Evolutionary conservation across 1,284 basidiomycete genomes (phyloP).

Genomic region (Afroboletus lepidellus): DNA sequence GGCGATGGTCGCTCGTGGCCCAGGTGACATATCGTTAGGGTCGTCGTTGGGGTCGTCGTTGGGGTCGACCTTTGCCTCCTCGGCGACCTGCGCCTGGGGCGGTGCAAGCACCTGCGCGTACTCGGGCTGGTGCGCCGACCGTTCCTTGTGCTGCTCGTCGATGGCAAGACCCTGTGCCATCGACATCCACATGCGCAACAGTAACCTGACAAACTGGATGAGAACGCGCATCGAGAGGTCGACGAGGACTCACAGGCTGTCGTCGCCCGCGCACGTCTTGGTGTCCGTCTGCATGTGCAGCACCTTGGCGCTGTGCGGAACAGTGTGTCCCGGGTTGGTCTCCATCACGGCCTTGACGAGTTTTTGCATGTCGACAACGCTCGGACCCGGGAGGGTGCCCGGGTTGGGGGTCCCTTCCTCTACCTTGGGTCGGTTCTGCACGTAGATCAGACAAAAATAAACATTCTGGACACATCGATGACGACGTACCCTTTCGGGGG

Average conservation of each 20-base stretch:
- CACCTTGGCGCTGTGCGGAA: conserved; percentile 27
- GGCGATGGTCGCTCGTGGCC: conserved; percentile 2
- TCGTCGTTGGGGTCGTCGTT: conserved; percentile 22
- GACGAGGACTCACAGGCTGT: conserved; percentile 29
- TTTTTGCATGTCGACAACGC: conserved; percentile 29
- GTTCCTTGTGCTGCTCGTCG: conserved; percentile 30
- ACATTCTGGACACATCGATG: neutral
- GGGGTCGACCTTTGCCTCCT: conserved; percentile 4
- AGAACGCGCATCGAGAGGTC: neutral
- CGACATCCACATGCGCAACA: conserved; percentile 29
- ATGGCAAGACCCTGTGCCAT: conserved; percentile 34
- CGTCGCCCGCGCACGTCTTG: conserved; percentile 31
- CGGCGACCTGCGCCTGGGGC: neutral
- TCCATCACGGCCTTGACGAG: conserved; percentile 30
- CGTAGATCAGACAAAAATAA: neutral
- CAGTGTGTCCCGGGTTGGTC: conserved; percentile 17
- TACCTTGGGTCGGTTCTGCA: conserved; percentile 9
- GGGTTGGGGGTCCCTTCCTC: neutral
- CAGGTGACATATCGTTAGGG: conserved; percentile 19
- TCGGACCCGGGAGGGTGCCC: neutral
- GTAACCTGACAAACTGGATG: conserved; percentile 15
- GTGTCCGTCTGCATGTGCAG: conserved; percentile 30
- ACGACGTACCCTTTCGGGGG: conserved; percentile 6
- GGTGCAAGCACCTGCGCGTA: conserved; percentile 15
- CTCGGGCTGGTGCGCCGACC: conserved; percentile 13